phyloP scores from a whole-genome alignment of 2,329 filamentous ascomycete genomes.

The Bipolaris oryzae region DNA sequence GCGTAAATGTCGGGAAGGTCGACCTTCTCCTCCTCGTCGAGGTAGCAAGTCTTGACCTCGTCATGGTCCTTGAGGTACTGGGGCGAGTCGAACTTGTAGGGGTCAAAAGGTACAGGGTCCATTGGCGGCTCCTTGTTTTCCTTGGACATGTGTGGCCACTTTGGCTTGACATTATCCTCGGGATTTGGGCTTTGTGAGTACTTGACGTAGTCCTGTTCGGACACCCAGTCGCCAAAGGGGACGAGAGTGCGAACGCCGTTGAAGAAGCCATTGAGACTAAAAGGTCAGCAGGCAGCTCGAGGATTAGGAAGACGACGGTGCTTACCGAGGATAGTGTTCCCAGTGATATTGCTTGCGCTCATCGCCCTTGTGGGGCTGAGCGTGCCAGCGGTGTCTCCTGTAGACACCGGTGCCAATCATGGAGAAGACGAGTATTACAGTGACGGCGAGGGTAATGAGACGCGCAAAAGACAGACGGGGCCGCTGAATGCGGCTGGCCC shows the following conservation, averaged over 20 bases:
- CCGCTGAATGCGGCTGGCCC: slow-evolving; percentile 49
- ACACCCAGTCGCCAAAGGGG: slow-evolving; percentile 49
- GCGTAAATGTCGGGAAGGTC: slow-evolving; percentile 67
- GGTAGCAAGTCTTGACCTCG: slow-evolving; percentile 65
- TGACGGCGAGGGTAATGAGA: slow-evolving; percentile 50
- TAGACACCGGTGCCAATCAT: slow-evolving; percentile 53
- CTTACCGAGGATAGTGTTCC: slow-evolving; percentile 54
- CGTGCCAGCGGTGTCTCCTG: slow-evolving; percentile 44
- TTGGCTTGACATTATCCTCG: slow-evolving; percentile 47
- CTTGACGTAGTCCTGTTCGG: slow-evolving; percentile 54
- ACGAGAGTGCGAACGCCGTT: slow-evolving; percentile 57
- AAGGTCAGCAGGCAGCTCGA: slow-evolving; percentile 20
- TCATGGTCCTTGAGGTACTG: slow-evolving; percentile 57
- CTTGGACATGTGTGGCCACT: slow-evolving; percentile 43
- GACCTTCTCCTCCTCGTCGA: slow-evolving; percentile 65
- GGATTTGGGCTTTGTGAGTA: slow-evolving; percentile 47
- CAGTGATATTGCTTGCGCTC: slow-evolving; percentile 51
- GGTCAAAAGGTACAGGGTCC: slow-evolving; percentile 52
- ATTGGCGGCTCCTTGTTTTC: slow-evolving; percentile 48
- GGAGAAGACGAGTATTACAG: slow-evolving; percentile 48
- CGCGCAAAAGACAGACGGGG: slow-evolving; percentile 52
- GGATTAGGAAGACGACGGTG: not conserved
- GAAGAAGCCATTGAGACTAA: slow-evolving; percentile 55
- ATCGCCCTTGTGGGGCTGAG: slow-evolving; percentile 41
- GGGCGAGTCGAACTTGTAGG: slow-evolving; percentile 53